Evolutionary conservation across 2,329 filamentous ascomycete genomes (phyloP).

Genomic region (Monosporascus sp.): DNA sequence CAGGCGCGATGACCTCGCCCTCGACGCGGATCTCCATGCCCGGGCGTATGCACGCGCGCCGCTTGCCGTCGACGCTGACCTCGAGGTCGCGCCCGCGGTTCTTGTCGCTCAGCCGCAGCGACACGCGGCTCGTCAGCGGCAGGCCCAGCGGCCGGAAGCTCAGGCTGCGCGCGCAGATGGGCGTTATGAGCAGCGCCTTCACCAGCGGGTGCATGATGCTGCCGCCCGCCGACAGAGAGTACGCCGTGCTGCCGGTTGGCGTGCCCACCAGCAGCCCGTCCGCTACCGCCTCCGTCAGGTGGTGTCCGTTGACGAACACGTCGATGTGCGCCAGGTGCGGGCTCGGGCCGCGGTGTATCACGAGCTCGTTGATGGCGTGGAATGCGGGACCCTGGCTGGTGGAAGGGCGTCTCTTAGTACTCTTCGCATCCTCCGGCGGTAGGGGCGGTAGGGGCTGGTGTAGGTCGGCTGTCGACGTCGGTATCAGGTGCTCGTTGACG

Average conservation of each 20-base stretch:
- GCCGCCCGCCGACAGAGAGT: slow-evolving; percentile 87
- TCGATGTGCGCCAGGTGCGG: slow-evolving; percentile 90
- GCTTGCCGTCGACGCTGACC: slow-evolving; percentile 72
- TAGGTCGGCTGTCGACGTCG: slow-evolving; percentile 40
- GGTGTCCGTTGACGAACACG: slow-evolving; percentile 82
- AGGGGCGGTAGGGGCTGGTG: slow-evolving; percentile 29
- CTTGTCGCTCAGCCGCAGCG: slow-evolving; percentile 73
- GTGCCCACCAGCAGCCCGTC: slow-evolving; percentile 94
- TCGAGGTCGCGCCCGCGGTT: slow-evolving; percentile 72
- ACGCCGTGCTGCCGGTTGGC: slow-evolving; percentile 91
- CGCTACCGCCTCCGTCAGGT: slow-evolving; percentile 87
- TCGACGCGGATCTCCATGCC: slow-evolving; percentile 85
- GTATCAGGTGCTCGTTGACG: slow-evolving; percentile 48
- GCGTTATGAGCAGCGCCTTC: slow-evolving; percentile 80
- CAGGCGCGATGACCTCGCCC: slow-evolving; percentile 52
- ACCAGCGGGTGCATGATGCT: slow-evolving; percentile 93
- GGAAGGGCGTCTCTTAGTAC: slow-evolving; percentile 4
- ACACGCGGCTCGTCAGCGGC: slow-evolving; percentile 78
- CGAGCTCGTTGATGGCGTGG: slow-evolving; percentile 88
- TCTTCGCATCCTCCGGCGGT: slow-evolving; percentile 2
- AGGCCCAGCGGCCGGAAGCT: slow-evolving; percentile 89
- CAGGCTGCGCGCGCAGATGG: slow-evolving; percentile 87
- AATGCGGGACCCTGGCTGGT: slow-evolving; percentile 34
- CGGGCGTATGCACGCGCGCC: slow-evolving; percentile 61
- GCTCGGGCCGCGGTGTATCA: slow-evolving; percentile 84